A percentile compares a stretch with the other conserved stretches of the same genome.
phyloP scores from a whole-genome alignment of 1,284 basidiomycete species.

The Leucoagaricus sp. region DNA sequence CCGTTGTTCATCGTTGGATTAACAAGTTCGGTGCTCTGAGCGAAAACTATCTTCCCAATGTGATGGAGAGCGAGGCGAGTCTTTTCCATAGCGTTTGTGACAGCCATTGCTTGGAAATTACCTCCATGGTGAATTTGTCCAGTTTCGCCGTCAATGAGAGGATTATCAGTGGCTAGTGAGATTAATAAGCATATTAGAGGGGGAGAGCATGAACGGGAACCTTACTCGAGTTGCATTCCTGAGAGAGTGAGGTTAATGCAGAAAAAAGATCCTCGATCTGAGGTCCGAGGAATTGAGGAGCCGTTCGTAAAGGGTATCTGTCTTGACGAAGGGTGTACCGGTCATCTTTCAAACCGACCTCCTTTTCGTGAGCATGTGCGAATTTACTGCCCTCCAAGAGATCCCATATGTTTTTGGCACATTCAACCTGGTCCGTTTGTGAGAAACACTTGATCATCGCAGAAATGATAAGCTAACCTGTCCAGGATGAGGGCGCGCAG shows the following conservation, averaged over 20 bases:
- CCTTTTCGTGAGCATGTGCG: slow-evolving; percentile 54
- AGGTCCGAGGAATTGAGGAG: slow-evolving; percentile 87
- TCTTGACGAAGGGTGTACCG: slow-evolving; percentile 60
- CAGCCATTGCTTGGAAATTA: slow-evolving; percentile 82
- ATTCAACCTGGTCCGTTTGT: slow-evolving; percentile 51
- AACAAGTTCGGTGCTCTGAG: slow-evolving; percentile 82
- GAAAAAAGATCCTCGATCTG: slow-evolving; percentile 81
- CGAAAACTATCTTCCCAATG: slow-evolving; percentile 82
- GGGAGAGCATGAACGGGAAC: slow-evolving; percentile 22
- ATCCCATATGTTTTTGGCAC: slow-evolving; percentile 65
- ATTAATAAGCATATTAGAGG: background rate
- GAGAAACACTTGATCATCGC: background rate
- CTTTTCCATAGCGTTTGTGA: slow-evolving; percentile 89
- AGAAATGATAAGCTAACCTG: slow-evolving; percentile 50
- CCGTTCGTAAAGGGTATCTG: slow-evolving; percentile 81
- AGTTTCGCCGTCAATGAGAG: slow-evolving; percentile 67
- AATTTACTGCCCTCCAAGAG: slow-evolving; percentile 72
- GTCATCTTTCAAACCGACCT: slow-evolving; percentile 56
- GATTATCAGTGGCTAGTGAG: slow-evolving; percentile 69
- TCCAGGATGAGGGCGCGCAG: slow-evolving; percentile 84
- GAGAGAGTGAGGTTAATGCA: slow-evolving; percentile 63
- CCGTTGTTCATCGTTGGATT: slow-evolving; percentile 85
- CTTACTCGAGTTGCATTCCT: slow-evolving; percentile 87
- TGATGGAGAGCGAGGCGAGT: slow-evolving; percentile 81
- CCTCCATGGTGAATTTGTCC: slow-evolving; percentile 79